Base-by-base conservation (phyloP, 2,329 filamentous ascomycete genomes). In the Apiospora pterosperma region DNA sequence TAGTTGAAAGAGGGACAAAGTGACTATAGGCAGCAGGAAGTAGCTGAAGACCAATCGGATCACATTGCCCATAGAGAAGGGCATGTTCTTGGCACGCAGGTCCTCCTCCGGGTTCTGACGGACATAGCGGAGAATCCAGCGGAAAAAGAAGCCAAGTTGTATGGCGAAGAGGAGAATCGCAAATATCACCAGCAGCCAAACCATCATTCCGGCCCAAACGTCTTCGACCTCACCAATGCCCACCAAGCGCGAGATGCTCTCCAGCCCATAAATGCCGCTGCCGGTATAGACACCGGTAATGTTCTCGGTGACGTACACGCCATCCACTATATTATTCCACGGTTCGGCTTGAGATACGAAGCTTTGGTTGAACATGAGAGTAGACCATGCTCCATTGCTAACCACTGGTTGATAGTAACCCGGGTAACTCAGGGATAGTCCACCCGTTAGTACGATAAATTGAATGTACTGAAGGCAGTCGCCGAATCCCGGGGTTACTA, bases 381-480 rank as follows among this genome's bases (percentile, higher is more conserved):
- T 80, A 1, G 95, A 96, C 96, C 96, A 99, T 42, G 91, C 88
- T 16, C 86, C 90, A 76, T 95, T 92, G 76, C 94, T 97, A 64
- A 95, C 87, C 8, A 93, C 91, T 5, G 96, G 96, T 75, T 97
- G 95, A 75, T 93, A 99, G 75, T 92, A 99, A 12, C 96, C 96
- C 0, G 96, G 96, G 73, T 98, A 99, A 69, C 90, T 88, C 68
- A 99, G 82, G 8, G 90, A 93, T 65, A 99, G 82, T 41, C 90
- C 90, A n/a, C 95, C 95, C 0, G 93, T 96, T 65, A 99, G 80
- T 25, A 92, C 90, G 63, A 96, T 84, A 71, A 97, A 99, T 75
- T 99, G 96, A 21, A 99, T 92, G 76, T 99, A 98, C 77, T 98
- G 94, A 63, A 99, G 83, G 73, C 96, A 99, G 75, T 99, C 96